Conservation (phyloP, 495 filamentous ascomycete genomes). For the Staphylotrichum tortipilum region DNA sequence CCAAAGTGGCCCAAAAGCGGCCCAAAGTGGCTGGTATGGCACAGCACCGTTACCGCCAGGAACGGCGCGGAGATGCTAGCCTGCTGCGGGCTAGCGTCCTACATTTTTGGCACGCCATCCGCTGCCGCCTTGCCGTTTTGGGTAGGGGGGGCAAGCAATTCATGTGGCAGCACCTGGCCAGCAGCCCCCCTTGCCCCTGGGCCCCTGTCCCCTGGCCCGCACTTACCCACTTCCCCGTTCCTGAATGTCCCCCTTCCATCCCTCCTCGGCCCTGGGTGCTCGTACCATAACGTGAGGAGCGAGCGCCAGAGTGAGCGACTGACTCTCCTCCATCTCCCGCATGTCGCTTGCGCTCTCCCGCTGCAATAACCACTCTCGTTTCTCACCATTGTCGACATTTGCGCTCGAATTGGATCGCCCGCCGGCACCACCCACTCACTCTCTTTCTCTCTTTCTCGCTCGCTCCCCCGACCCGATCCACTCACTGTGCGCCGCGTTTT, state of each 20-base stretch:
- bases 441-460: too few relatives aligned
- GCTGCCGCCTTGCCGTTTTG: background rate
- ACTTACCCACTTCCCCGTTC: constrained; percentile 13
- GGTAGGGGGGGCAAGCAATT: constrained; percentile 3
- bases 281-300: too few relatives aligned
- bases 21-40: constrained; percentile 7
- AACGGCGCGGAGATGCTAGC: constrained; percentile 10
- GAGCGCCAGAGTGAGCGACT: too few relatives aligned
- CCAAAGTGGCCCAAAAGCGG: too few relatives aligned
- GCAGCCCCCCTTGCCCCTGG: background rate
- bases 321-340: background rate
- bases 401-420: background rate
- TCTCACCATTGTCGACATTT: background rate
- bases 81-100: constrained; percentile 2
- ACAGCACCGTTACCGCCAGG: constrained; percentile 15
- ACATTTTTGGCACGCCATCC: constrained; percentile 15
- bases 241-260: constrained; percentile 12
- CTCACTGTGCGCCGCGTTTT: constrained; percentile 3
- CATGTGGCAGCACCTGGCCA: too few relatives aligned
- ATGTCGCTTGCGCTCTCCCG: background rate
- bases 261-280: constrained; percentile 16
- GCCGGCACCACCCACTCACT: background rate
- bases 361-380: background rate
- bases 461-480: background rate
- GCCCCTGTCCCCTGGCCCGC: constrained; percentile 6